Conservation (phyloP, 2,329 filamentous ascomycete species). For the Penicillium sp. region DNA sequence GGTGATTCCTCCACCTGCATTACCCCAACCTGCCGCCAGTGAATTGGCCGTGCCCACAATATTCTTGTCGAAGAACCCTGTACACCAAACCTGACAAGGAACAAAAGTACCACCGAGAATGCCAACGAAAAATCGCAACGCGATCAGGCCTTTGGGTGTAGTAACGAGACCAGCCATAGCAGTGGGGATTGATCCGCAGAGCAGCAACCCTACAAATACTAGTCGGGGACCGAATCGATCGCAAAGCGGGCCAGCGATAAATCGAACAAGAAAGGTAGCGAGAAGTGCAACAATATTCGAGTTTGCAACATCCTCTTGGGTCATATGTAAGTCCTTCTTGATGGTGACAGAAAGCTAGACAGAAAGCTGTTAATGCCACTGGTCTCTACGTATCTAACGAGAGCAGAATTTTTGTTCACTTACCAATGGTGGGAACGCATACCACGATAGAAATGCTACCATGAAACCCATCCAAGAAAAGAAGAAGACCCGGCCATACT, state of each 20-base stretch:
- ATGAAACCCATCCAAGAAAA: constrained; percentile 88
- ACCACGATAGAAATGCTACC: constrained; percentile 87
- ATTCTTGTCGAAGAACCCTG: constrained; percentile 91
- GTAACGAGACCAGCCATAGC: constrained; percentile 79
- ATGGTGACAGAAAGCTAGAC: constrained; percentile 72
- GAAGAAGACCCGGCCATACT: constrained; percentile 86
- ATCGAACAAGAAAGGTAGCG: constrained; percentile 76
- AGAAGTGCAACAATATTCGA: constrained; percentile 85
- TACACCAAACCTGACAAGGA: constrained; percentile 86
- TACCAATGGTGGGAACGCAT: constrained; percentile 85
- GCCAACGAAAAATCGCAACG: constrained; percentile 49
- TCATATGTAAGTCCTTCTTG: constrained; percentile 75
- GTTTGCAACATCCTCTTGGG: constrained; percentile 74
- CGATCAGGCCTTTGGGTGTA: constrained; percentile 58
- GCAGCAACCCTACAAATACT: constrained; percentile 77
- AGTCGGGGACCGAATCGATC: constrained; percentile 80
- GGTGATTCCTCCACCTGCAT: constrained; percentile 85
- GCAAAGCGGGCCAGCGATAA: constrained; percentile 80
- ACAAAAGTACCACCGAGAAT: constrained; percentile 51
- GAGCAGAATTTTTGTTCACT: constrained; percentile 36
- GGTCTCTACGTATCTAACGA: background rate
- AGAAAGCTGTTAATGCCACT: constrained; percentile 20
- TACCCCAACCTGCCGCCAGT: constrained; percentile 81
- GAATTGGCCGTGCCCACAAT: constrained; percentile 88
- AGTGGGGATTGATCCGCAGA: constrained; percentile 78